A percentile compares a stretch with the other conserved stretches of the same genome.
Evolutionary conservation across 116 monocot species (phyloP).

Genomic region (Thalassia testudinum): DNA sequence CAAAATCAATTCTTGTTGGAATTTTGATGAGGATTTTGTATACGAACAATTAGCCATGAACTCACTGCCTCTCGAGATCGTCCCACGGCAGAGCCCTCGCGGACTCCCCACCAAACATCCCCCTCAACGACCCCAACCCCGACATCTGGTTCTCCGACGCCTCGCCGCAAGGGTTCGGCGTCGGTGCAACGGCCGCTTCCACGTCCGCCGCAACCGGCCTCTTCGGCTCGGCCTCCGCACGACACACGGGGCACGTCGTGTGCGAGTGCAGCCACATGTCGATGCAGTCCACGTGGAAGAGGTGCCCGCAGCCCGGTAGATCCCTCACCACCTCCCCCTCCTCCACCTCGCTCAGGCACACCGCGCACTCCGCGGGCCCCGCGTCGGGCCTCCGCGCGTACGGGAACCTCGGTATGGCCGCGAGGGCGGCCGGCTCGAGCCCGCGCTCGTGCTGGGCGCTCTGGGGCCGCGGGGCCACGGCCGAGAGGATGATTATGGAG

Average conservation of each 20-base stretch:
- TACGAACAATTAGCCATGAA: no score
- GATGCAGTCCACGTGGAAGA: slow-evolving; percentile 21
- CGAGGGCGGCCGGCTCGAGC: slow-evolving; percentile 18
- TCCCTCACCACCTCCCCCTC: no score
- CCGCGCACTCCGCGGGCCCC: slow-evolving; percentile 1
- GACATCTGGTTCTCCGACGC: slow-evolving; percentile 1
- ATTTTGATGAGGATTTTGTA: no score
- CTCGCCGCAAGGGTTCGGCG: not conserved
- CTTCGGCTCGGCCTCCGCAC: not conserved
- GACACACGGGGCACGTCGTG: slow-evolving; percentile 18
- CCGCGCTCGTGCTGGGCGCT: no score
- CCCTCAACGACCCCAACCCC: slow-evolving; percentile 1
- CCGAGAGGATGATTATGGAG: not conserved
- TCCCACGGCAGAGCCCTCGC: not conserved
- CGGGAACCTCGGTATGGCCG: slow-evolving; percentile 1
- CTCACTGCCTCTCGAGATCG: no score
- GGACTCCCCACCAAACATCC: not conserved
- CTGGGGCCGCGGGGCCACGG: no score
- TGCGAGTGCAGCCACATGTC: slow-evolving; percentile 20
- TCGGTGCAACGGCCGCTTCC: no score
- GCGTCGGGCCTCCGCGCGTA: not conserved
- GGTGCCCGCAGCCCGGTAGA: slow-evolving; percentile 15
- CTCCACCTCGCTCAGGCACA: no score
- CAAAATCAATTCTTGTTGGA: no score
- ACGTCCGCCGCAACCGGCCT: slow-evolving; percentile 1